Evolutionary conservation across 805 yeast species (phyloP).

Genomic region (Lipomyces yamadae): DNA sequence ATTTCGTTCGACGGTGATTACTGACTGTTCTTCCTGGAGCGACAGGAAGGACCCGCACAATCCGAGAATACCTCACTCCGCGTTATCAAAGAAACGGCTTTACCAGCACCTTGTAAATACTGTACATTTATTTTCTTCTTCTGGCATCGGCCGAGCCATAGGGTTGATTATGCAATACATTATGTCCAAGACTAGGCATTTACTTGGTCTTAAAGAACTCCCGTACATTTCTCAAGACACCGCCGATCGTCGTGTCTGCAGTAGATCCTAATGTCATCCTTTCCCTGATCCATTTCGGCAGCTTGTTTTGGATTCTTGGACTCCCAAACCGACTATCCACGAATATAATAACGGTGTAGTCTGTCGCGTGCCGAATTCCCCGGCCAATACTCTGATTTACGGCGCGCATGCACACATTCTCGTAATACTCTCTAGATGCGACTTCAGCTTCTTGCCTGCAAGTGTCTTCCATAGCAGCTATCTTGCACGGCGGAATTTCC

Average conservation of each 20-base stretch:
- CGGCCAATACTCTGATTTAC: constrained; percentile 93
- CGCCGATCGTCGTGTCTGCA: not conserved
- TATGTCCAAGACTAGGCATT: not conserved
- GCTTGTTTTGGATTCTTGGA: constrained; percentile 56
- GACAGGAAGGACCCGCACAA: no score
- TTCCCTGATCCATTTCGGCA: constrained; percentile 76
- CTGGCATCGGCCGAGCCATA: no score
- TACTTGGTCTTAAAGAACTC: constrained; percentile 20
- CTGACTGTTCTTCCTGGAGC: no score
- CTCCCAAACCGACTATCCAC: constrained; percentile 66
- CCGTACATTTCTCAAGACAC: constrained; percentile 14
- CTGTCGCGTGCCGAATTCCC: constrained; percentile 81
- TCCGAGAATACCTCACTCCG: no score
- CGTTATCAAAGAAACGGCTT: no score
- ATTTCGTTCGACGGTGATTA: no score
- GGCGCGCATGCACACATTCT: constrained; percentile 85
- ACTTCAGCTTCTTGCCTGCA: constrained; percentile 52
- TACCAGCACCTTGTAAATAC: no score
- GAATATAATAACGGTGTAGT: constrained; percentile 75
- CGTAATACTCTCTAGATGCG: constrained; percentile 65
- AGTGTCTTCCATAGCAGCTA: constrained; percentile 43
- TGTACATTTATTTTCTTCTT: no score
- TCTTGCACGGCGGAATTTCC: not conserved
- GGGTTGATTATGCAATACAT: no score
- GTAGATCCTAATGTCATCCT: constrained; percentile 38